A percentile compares a stretch with the other conserved stretches of the same genome.
These are phyloP conservation scores for Saccharomycopsis javanensis DNA, from an alignment of 805 yeast species.

Conservation along the genomic window DNA sequence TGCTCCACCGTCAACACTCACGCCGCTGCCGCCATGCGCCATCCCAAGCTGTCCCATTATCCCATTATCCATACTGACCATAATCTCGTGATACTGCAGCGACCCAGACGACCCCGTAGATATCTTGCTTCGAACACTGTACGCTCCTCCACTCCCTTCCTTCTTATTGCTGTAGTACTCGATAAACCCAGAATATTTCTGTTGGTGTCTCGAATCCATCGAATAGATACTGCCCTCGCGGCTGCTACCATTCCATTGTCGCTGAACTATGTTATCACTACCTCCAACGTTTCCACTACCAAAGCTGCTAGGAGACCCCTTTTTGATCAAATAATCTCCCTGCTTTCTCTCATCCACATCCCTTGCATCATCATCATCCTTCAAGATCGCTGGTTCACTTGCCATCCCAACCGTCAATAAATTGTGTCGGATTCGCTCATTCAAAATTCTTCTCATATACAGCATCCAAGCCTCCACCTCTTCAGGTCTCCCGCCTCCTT, in stretches of 20 bases:
- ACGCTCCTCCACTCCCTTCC: not conserved
- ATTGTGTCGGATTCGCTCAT: conserved; percentile 16
- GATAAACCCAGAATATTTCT: not conserved
- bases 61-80: conserved; percentile 1
- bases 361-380: not conserved
- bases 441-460: conserved; percentile 17
- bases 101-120: not conserved
- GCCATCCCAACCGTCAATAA: conserved; percentile 6
- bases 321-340: not conserved
- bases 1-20: not conserved
- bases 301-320: not conserved
- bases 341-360: not conserved
- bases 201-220: not conserved
- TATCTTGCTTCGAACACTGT: not conserved
- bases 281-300: not conserved
- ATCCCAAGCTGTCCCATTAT: not conserved
- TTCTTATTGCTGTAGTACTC: not conserved
- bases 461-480: conserved; percentile 16
- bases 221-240: not conserved
- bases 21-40: not conserved
- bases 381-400: not conserved
- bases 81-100: not conserved
- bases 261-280: not conserved
- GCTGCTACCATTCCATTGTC: not conserved
- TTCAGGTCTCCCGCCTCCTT: not conserved